Evolutionary conservation across 2,329 filamentous ascomycete genomes (phyloP), one percentile per base, ranked within the genome.

Genomic region (Sporothrix phasma): DNA sequence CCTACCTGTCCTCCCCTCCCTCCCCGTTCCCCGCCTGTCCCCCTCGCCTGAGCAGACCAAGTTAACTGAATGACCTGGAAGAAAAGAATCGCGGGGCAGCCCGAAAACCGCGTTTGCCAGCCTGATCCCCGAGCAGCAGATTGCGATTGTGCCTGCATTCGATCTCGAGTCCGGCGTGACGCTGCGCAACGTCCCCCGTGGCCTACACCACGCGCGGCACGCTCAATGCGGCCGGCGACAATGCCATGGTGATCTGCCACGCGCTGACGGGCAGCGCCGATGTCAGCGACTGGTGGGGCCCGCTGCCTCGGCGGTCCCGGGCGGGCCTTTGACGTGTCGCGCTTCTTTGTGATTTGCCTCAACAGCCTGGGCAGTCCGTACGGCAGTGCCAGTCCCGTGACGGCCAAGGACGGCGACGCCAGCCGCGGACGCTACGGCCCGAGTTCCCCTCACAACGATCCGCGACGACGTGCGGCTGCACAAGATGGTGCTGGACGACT

Each of bases 381-480:
- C 71, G 90, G 90, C 34, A 90, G 88, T 65, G 89, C 89, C n/a
- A 93, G 90, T 73, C 90, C 90, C 1, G 89, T 93, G 62, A 99
- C 94, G 1, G 87, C 87, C 69, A 95, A 90, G 74, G 88, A 97
- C 72, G 92, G 92, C 15, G 84, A 95, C 70, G 77, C 82, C 17
- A 79, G 79, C 61, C 86, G 89, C 67, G 92, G 85, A 19, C 84
- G 84, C 69, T 99, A 99, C 72, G 94, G 94, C 0, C 94, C 1
- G 94, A 99, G 72, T 99, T 99, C 70, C 94, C 94, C 78, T 99
- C 68, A 97, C 94, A 0, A 97, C 94, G 0, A 90, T 99, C 68
- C 83, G 93, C 69, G 94, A 99, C 73, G 94, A 99, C 77, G 93
- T 97, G 62, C 92, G 89, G 89, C 80, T 94, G 56, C 92, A 94